A percentile compares a stretch with the other conserved stretches of the same genome.
phyloP scores from a whole-genome alignment of 1,284 basidiomycete genomes.

The Fomitopsis schrenkii region DNA sequence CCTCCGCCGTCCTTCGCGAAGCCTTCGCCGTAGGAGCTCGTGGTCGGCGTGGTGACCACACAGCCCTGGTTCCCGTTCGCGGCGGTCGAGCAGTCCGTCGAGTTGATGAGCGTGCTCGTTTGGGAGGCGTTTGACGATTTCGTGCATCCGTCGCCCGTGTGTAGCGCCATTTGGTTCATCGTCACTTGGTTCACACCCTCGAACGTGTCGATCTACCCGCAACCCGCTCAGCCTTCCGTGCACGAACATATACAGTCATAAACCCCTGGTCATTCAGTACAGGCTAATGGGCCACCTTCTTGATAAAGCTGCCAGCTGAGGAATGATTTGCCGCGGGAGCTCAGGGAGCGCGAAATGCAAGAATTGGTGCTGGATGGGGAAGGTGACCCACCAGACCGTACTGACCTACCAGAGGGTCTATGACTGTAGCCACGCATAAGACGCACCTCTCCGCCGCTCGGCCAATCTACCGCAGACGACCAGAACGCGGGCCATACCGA shows the following conservation, averaged over 20 bases:
- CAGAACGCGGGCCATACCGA: slow-evolving; percentile 75
- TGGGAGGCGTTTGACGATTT: slow-evolving; percentile 42
- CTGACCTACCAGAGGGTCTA: no score
- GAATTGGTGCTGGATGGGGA: no score
- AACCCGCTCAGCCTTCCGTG: no score
- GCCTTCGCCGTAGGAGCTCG: slow-evolving; percentile 54
- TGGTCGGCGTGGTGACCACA: slow-evolving; percentile 47
- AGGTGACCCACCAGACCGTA: no score
- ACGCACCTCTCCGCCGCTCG: slow-evolving; percentile 48
- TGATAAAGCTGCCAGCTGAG: no score
- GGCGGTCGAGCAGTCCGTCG: slow-evolving; percentile 56
- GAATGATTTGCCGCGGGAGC: no score
- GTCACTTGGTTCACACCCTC: slow-evolving; percentile 68
- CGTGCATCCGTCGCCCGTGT: slow-evolving; percentile 59
- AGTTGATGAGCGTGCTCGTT: slow-evolving; percentile 48
- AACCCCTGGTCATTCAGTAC: no score
- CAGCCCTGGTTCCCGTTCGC: slow-evolving; percentile 62
- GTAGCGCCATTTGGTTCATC: slow-evolving; percentile 65
- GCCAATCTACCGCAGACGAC: slow-evolving; percentile 62
- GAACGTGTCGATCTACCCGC: slow-evolving; percentile 59
- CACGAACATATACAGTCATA: no score
- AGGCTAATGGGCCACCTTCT: no score
- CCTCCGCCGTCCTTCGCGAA: slow-evolving; percentile 68
- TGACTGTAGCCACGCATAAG: no score
- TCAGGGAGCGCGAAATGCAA: no score